Evolutionary conservation across 345 rosid genomes (phyloP), one percentile per base, ranked within the genome.

Genomic region (Eucalyptus erythrocorys): DNA sequence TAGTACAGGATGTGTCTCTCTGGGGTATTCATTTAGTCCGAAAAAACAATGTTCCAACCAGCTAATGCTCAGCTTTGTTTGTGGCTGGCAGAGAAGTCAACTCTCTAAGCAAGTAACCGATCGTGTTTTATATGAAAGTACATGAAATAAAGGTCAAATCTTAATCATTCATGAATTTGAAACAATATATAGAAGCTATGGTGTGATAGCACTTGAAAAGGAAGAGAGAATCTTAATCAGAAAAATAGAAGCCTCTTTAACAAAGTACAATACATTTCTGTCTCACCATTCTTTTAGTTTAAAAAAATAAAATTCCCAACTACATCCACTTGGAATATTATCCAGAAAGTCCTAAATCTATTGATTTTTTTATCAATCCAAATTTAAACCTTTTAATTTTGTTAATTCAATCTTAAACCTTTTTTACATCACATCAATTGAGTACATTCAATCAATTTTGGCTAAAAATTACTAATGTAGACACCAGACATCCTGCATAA

Each of bases 381-480:
- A 0, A 51, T 51, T 51, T 19, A 19, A 51, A 51, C 4, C 0
- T 51, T 51, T 51, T 19, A 51, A 51, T 51, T 51, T 51, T 51
- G 1, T 2, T 51, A 51, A 51, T 51, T 51, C 4, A 51, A 51
- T 51, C 4, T 51, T 51, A 3, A 7, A 3, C 0, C 1, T 7
- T 51, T 51, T 19, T 51, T 7, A 19, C 1, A 51, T 51, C 19
- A 1, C 1, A 0, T 51, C 24, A 51, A 51, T 51, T 51, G 2
- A 51, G 1, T 51, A 1, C 0, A 51, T 51, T 19, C 24, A 17
- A 0, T 51, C 4, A 51, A 51, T 51, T 51, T 51, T 51, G 9
- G 0, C 0, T 24, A 0, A 51, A 51, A 51, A 51, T 51, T 2
- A 0, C 24, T 19, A 7, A 51, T 51, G 2, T 51, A 0, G 55